Evolutionary conservation across 176 grass and related monocot genomes (phyloP).

Genomic region (Zoysia japonica): DNA sequence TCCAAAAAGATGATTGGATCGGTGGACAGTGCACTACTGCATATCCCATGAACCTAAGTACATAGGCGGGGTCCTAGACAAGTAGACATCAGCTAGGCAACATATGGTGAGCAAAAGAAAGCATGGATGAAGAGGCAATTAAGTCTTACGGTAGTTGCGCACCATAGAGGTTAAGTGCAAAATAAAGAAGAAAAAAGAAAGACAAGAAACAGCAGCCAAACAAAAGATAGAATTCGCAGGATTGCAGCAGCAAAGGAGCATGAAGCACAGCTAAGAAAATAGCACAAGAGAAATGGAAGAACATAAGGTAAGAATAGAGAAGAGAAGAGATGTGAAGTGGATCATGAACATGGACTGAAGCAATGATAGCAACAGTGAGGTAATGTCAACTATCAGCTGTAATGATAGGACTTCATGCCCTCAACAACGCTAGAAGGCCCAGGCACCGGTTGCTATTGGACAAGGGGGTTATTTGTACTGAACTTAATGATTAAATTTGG

Average conservation of each 20-base stretch:
- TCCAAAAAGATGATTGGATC: slow-evolving; percentile 6
- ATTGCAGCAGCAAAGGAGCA: not conserved
- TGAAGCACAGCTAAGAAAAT: slow-evolving; percentile 1
- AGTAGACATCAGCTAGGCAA: not conserved
- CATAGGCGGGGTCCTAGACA: not conserved
- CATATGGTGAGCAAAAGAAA: not conserved
- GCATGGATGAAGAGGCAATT: not conserved
- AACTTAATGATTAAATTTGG: not conserved
- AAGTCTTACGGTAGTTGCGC: not conserved
- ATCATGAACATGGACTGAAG: not conserved
- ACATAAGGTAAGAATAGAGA: not conserved
- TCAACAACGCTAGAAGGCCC: not conserved
- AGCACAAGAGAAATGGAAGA: not conserved
- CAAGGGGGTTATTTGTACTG: not conserved
- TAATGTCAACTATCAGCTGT: not conserved
- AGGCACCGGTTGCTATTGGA: not conserved
- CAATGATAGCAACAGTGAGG: not conserved
- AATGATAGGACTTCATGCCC: not conserved
- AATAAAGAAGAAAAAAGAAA: not conserved
- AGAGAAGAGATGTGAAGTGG: not conserved
- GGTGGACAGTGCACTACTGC: not conserved
- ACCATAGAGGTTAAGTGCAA: not conserved
- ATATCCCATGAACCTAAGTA: not conserved
- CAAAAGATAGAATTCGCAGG: not conserved
- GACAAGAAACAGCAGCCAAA: not conserved